Evolutionary conservation across 2,329 filamentous ascomycete species (phyloP).

Genomic region (Colletotrichum somersetense): DNA sequence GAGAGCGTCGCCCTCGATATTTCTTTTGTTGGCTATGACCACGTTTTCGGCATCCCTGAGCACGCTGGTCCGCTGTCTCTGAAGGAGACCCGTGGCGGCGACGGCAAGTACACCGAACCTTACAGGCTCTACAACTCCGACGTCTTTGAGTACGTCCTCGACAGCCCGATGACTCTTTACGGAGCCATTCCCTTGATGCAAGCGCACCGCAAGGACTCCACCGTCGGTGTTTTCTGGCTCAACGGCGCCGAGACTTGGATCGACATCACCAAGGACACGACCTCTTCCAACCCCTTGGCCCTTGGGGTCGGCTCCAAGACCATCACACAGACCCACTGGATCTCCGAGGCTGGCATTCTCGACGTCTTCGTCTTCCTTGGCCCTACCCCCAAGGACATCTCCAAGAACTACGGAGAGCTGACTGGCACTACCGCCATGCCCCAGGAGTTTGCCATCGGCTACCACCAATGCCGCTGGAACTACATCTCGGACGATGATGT

Average conservation of each 20-base stretch:
- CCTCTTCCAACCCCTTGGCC: slow-evolving; percentile 79
- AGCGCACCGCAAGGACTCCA: slow-evolving; percentile 92
- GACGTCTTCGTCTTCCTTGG: slow-evolving; percentile 97
- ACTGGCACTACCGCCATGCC: slow-evolving; percentile 93
- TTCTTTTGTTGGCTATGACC: slow-evolving; percentile 88
- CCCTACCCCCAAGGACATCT: slow-evolving; percentile 85
- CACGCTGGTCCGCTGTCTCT: slow-evolving; percentile 90
- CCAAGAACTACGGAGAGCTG: slow-evolving; percentile 85
- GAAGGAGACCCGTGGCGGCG: slow-evolving; percentile 89
- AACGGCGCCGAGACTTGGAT: slow-evolving; percentile 98
- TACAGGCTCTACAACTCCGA: slow-evolving; percentile 97
- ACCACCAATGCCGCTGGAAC: slow-evolving; percentile 99
- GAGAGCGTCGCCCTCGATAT: slow-evolving; percentile 94
- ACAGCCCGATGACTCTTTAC: slow-evolving; percentile 98
- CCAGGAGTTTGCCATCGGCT: slow-evolving; percentile 90
- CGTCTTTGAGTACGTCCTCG: slow-evolving; percentile 96
- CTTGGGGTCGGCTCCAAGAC: slow-evolving; percentile 77
- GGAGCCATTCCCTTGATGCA: slow-evolving; percentile 99
- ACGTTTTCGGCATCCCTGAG: slow-evolving; percentile 95
- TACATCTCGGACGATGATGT: slow-evolving; percentile 98
- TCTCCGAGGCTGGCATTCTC: slow-evolving; percentile 89
- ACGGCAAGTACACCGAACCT: slow-evolving; percentile 87
- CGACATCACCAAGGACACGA: slow-evolving; percentile 87
- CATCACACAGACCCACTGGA: slow-evolving; percentile 93
- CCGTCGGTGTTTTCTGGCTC: slow-evolving; percentile 96